A percentile compares a stretch with the other conserved stretches of the same genome.
Conservation (phyloP, 768 basidiomycete species). For the Amanita fuliginea region DNA sequence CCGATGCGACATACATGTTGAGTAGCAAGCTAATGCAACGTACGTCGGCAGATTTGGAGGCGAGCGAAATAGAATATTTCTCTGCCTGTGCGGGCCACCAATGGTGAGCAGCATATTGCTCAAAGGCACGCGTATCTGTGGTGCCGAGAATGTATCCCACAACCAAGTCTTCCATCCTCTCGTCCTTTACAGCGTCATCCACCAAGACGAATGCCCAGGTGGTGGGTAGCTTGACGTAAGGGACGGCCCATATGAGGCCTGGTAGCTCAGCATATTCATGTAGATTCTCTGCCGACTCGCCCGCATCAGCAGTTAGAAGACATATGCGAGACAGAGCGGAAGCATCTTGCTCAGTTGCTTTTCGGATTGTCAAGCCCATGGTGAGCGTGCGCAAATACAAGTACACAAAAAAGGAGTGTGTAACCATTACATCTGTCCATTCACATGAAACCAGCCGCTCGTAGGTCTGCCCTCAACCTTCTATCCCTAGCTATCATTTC, state of each 20-base stretch:
- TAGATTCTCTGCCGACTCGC: slow-evolving; percentile 48
- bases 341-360: slow-evolving; percentile 41
- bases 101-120: slow-evolving; percentile 35
- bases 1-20: slow-evolving; percentile 32
- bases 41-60: slow-evolving; percentile 31
- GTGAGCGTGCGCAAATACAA: neutral
- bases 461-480: slow-evolving; percentile 46
- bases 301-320: slow-evolving; percentile 63
- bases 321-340: slow-evolving; percentile 59
- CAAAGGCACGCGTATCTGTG: slow-evolving; percentile 55
- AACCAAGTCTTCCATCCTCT: slow-evolving; percentile 25
- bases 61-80: slow-evolving; percentile 34
- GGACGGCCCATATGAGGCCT: slow-evolving; percentile 64
- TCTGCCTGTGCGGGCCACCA: slow-evolving; percentile 61
- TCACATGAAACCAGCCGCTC: slow-evolving; percentile 43
- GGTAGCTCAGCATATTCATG: slow-evolving; percentile 57
- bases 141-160: slow-evolving; percentile 70
- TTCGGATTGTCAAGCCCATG: slow-evolving; percentile 43
- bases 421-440: no score
- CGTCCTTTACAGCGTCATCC: slow-evolving; percentile 22
- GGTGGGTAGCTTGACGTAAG: slow-evolving; percentile 57
- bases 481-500: slow-evolving; percentile 43
- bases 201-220: slow-evolving; percentile 69
- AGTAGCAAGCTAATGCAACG: slow-evolving; percentile 29
- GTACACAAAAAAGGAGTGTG: neutral